Evolutionary conservation across 371 early-diverging fungal species (phyloP).

Genomic region (Phascolomyces articulosus): DNA sequence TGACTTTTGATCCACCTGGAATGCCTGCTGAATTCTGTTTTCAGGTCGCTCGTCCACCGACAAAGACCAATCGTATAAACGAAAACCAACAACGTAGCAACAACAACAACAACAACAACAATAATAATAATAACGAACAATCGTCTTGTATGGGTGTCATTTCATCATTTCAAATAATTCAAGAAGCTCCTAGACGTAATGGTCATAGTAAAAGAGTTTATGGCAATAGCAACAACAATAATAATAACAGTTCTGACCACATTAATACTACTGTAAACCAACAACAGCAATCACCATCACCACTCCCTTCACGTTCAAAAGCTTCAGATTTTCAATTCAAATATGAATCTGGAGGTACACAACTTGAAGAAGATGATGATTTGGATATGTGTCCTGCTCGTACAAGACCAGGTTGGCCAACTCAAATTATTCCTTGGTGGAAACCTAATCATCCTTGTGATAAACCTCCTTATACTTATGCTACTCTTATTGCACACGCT

Average conservation of each 20-base stretch:
- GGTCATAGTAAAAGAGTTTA: constrained; percentile 8
- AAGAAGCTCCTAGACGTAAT: constrained; percentile 14
- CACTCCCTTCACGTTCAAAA: constrained; percentile 4
- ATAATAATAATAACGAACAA: constrained; percentile 1
- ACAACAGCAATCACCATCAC: constrained; percentile 8
- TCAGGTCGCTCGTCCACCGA: constrained; percentile 1
- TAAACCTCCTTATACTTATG: constrained; percentile 93
- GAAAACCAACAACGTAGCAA: not conserved
- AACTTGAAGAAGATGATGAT: constrained; percentile 51
- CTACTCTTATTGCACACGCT: constrained; percentile 91
- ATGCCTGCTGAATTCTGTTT: not conserved
- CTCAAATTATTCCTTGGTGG: constrained; percentile 51
- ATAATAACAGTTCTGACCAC: no score
- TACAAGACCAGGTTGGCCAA: constrained; percentile 41
- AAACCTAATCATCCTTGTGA: constrained; percentile 41
- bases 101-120: not conserved
- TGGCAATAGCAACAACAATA: not conserved
- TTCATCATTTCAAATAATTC: constrained; percentile 23
- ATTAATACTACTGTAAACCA: not conserved
- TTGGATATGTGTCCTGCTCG: constrained; percentile 45
- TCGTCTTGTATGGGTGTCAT: constrained; percentile 15
- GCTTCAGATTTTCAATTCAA: constrained; percentile 36
- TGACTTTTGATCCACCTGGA: not conserved
- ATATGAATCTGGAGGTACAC: constrained; percentile 41
- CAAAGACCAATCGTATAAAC: not conserved